These are phyloP conservation scores for Tulasnella sp. DNA, from an alignment of 768 basidiomycete genomes.

Conservation along the genomic window DNA sequence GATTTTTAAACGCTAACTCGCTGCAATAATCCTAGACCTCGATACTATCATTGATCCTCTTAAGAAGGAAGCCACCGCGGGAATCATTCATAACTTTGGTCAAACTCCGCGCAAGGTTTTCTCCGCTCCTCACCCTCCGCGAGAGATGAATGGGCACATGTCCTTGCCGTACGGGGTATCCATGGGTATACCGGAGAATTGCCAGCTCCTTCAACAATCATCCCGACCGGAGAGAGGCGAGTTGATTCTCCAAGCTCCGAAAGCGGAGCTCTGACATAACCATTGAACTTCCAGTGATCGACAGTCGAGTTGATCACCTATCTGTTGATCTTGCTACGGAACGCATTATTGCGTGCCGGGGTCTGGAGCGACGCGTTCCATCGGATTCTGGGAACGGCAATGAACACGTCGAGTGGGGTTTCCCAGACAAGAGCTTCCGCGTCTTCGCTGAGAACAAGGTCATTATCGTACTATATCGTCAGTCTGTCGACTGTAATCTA, in stretches of 20 bases:
- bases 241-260: not conserved
- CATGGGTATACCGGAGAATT: slow-evolving; percentile 79
- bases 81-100: slow-evolving; percentile 93
- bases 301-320: slow-evolving; percentile 40
- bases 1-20: not conserved
- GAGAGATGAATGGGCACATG: slow-evolving; percentile 59
- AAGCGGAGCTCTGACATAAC: not conserved
- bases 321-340: slow-evolving; percentile 49
- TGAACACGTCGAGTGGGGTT: slow-evolving; percentile 62
- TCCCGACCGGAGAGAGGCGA: slow-evolving; percentile 47
- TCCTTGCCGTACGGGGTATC: slow-evolving; percentile 60
- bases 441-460: slow-evolving; percentile 56
- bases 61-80: slow-evolving; percentile 85
- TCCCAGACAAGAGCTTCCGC: slow-evolving; percentile 36
- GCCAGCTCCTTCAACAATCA: slow-evolving; percentile 52
- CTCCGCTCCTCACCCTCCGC: slow-evolving; percentile 57
- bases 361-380: slow-evolving; percentile 48
- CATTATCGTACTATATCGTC: not conserved
- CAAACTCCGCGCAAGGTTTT: slow-evolving; percentile 89
- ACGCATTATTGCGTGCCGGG: slow-evolving; percentile 50
- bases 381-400: slow-evolving; percentile 36
- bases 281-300: slow-evolving; percentile 27
- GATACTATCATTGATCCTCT: slow-evolving; percentile 77
- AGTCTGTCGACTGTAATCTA: not conserved
- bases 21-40: slow-evolving; percentile 42